Conservation (phyloP, 257 asterid genomes). For the Leptodermis oblonga region DNA sequence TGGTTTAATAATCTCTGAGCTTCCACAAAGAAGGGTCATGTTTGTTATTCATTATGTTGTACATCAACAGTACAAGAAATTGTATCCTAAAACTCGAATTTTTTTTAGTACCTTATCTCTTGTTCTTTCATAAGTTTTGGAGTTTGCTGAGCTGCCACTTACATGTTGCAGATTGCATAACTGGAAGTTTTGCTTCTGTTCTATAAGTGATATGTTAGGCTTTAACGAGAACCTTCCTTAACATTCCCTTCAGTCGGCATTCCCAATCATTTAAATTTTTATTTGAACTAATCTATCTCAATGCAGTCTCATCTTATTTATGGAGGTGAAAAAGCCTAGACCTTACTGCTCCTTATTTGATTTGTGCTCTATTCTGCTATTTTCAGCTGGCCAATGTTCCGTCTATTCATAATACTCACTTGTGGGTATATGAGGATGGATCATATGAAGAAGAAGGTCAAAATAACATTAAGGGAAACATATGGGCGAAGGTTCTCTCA, state of each 20-base stretch:
- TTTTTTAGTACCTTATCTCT: not conserved
- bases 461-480: conserved; percentile 66
- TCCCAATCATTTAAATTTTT: not conserved
- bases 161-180: not conserved
- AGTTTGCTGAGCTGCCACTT: not conserved
- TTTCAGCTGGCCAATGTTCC: conserved; percentile 70
- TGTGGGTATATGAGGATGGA: conserved; percentile 89
- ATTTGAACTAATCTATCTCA: not conserved
- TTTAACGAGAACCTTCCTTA: too few species aligned
- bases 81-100: not conserved
- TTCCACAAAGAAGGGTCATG: not conserved
- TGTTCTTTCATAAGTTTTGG: too few species aligned
- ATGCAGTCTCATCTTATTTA: not conserved
- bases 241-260: not conserved
- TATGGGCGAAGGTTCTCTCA: conserved; percentile 72
- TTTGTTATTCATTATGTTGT: not conserved
- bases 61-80: not conserved
- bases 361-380: conserved; percentile 15
- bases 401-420: conserved; percentile 57
- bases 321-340: not conserved
- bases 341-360: conserved; percentile 1
- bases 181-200: not conserved
- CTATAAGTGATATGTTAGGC: not conserved
- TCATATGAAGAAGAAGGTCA: conserved; percentile 89
- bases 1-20: not conserved